Percentiles rank a stretch among this genome's conserved stretches.
Evolutionary conservation across 1,284 basidiomycete genomes (phyloP).

Genomic region (Ganoderma sp.): DNA sequence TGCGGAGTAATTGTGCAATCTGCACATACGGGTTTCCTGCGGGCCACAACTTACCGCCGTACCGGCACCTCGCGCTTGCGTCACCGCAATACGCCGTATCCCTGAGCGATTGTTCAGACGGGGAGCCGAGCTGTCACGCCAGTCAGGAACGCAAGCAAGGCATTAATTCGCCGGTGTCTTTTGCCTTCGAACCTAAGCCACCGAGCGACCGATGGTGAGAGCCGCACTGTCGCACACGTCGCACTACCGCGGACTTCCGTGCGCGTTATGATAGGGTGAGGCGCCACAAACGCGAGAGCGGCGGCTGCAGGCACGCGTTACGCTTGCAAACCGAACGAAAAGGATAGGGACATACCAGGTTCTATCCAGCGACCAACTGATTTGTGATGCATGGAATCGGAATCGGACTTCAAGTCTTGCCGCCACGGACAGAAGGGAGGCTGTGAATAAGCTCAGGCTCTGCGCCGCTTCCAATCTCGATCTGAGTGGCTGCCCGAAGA

Average conservation of each 20-base stretch:
- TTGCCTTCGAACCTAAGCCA: neutral
- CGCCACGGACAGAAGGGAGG: conserved; percentile 7
- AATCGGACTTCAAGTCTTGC: conserved; percentile 4
- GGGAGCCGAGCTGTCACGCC: conserved; percentile 25
- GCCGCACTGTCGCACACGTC: conserved; percentile 5
- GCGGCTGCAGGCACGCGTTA: conserved; percentile 13
- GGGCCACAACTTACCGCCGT: conserved; percentile 8
- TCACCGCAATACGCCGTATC: conserved; percentile 16
- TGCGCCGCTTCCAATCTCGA: conserved; percentile 22
- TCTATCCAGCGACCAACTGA: conserved; percentile 9
- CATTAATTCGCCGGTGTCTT: conserved; percentile 21
- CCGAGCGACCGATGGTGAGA: neutral
- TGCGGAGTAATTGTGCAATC: conserved; percentile 7
- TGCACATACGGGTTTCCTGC: conserved; percentile 24
- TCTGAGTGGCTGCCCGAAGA: conserved; percentile 11
- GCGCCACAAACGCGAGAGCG: conserved; percentile 11
- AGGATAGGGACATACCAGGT: conserved; percentile 17
- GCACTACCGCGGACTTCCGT: conserved; percentile 20
- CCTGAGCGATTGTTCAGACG: conserved; percentile 20
- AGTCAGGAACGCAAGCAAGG: conserved; percentile 20
- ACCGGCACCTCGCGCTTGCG: conserved; percentile 18
- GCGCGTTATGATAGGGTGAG: conserved; percentile 14
- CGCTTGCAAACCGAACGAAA: conserved; percentile 15
- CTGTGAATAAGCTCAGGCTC: conserved; percentile 19
- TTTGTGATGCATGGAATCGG: conserved; percentile 9